Conservation (phyloP, 2,329 filamentous ascomycete species). For the Alternaria triticimaculans region DNA sequence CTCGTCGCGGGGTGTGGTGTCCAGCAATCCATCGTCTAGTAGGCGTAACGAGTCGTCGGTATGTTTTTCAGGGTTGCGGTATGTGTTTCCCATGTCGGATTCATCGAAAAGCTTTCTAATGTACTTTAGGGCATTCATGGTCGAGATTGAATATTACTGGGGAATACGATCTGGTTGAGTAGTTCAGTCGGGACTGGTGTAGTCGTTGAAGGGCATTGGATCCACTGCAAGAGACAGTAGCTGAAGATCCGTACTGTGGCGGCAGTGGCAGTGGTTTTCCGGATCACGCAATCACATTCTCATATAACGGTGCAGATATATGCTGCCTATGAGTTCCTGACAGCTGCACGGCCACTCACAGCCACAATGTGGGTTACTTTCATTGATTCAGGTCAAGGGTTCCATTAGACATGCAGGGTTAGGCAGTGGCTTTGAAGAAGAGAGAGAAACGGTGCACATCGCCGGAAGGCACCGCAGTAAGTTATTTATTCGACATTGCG, state of each 20-base stretch:
- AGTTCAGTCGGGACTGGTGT: neutral
- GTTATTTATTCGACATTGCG: neutral
- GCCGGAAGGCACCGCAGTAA: neutral
- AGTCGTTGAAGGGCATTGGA: neutral
- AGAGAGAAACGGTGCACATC: neutral
- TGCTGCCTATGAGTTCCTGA: neutral
- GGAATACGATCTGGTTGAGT: neutral
- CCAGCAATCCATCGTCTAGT: neutral
- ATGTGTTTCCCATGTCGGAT: neutral
- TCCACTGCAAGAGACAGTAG: neutral
- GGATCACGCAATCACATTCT: neutral
- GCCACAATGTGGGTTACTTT: neutral
- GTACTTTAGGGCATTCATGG: neutral
- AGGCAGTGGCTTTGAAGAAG: neutral
- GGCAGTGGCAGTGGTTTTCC: neutral
- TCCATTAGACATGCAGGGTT: neutral
- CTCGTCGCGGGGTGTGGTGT: neutral
- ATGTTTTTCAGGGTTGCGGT: neutral
- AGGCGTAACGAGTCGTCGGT: neutral
- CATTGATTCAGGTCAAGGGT: neutral
- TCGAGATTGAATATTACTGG: neutral
- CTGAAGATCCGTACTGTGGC: neutral
- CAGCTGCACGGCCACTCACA: neutral
- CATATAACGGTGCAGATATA: neutral
- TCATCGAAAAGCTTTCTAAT: neutral